Evolutionary conservation across 2,329 filamentous ascomycete genomes (phyloP).

Genomic region (Aspergillus neotritici): DNA sequence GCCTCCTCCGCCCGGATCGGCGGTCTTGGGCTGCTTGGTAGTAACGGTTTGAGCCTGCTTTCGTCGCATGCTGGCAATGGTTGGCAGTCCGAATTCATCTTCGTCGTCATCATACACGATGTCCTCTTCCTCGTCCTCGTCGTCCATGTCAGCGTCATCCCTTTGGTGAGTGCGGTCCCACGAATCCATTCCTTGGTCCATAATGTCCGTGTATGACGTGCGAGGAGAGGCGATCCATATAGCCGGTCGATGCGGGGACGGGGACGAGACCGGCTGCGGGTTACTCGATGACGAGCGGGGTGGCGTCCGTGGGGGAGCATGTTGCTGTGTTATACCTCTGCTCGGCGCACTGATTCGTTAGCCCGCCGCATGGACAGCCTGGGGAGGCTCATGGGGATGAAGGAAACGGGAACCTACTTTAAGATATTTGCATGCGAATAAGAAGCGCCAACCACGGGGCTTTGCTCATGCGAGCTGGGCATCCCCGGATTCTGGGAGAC

Average conservation of each 20-base stretch:
- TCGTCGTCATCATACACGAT: conserved; percentile 81
- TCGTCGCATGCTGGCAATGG: conserved; percentile 82
- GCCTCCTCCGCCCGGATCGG: conserved; percentile 37
- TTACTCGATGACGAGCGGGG: conserved; percentile 54
- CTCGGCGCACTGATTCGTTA: conserved; percentile 1
- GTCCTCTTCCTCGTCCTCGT: conserved; percentile 61
- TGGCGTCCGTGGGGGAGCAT: conserved; percentile 69
- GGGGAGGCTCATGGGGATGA: conserved; percentile 6
- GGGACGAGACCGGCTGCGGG: conserved; percentile 46
- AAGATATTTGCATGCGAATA: conserved; percentile 96
- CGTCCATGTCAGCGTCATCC: conserved; percentile 59
- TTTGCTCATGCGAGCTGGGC: conserved; percentile 56
- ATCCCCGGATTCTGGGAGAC: conserved; percentile 50
- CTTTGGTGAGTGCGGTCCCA: conserved; percentile 56
- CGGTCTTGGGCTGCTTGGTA: conserved; percentile 32
- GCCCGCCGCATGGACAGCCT: neutral
- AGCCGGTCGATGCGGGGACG: conserved; percentile 44
- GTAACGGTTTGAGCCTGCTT: conserved; percentile 50
- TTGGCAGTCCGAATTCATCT: conserved; percentile 92
- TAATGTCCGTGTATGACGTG: conserved; percentile 72
- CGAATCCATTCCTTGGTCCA: conserved; percentile 74
- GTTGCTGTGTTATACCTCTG: conserved; percentile 30
- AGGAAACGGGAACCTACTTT: conserved; percentile 51
- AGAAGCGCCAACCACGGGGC: conserved; percentile 81
- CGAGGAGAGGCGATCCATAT: conserved; percentile 50